These are phyloP conservation scores for Strombidium stylifer DNA, from an alignment of 73 alveolate species.

Conservation along the genomic window DNA sequence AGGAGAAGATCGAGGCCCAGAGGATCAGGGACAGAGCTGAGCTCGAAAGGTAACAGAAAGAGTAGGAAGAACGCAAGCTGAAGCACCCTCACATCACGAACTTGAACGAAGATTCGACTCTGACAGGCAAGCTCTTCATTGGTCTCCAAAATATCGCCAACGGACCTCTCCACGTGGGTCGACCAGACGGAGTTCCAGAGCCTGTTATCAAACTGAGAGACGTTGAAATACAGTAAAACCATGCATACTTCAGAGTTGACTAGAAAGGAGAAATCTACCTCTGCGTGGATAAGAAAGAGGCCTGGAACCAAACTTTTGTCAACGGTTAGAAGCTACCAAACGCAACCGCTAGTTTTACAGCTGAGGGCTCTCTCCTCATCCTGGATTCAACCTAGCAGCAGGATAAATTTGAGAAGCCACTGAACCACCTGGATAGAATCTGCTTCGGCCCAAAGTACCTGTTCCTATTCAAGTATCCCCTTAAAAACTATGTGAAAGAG, in stretches of 20 bases:
- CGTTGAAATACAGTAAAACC: slow-evolving; percentile 87
- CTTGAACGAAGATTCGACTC: slow-evolving; percentile 93
- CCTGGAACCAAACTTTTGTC: background rate
- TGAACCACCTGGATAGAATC: slow-evolving; percentile 57
- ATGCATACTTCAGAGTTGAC: slow-evolving; percentile 59
- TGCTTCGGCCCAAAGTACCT: slow-evolving; percentile 59
- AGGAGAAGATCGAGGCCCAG: slow-evolving; percentile 70
- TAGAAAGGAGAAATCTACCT: slow-evolving; percentile 47
- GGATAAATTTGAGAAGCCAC: slow-evolving; percentile 22
- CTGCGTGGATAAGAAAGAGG: slow-evolving; percentile 42
- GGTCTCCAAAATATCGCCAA: slow-evolving; percentile 34
- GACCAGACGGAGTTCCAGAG: slow-evolving; percentile 86
- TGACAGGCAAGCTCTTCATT: slow-evolving; percentile 80
- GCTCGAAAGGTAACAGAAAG: background rate
- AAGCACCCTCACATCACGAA: slow-evolving; percentile 82
- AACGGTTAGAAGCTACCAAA: slow-evolving; percentile 27
- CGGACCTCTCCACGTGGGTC: slow-evolving; percentile 85
- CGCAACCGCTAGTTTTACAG: too few relatives aligned
- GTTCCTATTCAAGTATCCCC: slow-evolving; percentile 53
- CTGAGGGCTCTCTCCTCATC: too few relatives aligned
- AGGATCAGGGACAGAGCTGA: slow-evolving; percentile 65
- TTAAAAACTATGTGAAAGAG: slow-evolving; percentile 9
- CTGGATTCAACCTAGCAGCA: slow-evolving; percentile 6
- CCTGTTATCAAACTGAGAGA: slow-evolving; percentile 90
- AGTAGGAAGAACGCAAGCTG: slow-evolving; percentile 37